These are phyloP conservation scores for Zygosaccharomyces pseudorouxii DNA, from an alignment of 805 yeast species.

Conservation along the genomic window DNA sequence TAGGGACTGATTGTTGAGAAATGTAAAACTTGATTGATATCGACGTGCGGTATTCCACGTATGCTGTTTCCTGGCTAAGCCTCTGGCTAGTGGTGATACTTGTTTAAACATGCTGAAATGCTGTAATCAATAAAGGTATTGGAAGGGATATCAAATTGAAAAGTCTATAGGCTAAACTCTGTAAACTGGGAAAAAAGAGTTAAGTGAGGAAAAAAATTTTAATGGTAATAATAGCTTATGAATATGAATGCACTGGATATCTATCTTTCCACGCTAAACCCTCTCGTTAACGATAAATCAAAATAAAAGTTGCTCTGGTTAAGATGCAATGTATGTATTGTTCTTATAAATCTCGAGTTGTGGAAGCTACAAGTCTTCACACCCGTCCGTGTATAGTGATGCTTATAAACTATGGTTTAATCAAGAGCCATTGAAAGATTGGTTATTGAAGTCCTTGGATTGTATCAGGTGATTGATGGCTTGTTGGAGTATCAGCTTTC, in stretches of 20 bases:
- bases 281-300: background rate
- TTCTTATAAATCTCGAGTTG: background rate
- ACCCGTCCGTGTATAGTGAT: background rate
- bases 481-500: no score
- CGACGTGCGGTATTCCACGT: slow-evolving; percentile 12
- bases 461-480: no score
- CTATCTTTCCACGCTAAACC: background rate
- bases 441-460: no score
- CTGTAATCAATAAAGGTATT: background rate
- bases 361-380: background rate
- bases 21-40: slow-evolving; percentile 25
- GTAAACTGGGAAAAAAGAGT: background rate
- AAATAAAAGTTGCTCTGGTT: background rate
- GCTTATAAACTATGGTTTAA: background rate
- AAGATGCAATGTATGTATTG: background rate
- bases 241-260: background rate
- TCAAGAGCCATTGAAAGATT: background rate
- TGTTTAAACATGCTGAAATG: background rate
- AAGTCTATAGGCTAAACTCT: background rate
- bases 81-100: slow-evolving; percentile 1
- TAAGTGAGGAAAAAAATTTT: background rate
- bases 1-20: slow-evolving; percentile 22
- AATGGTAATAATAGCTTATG: no score
- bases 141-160: background rate
- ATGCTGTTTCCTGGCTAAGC: slow-evolving; percentile 9